Conservation (phyloP, 805 yeast species). For the Debaryomyces hansenii region DNA sequence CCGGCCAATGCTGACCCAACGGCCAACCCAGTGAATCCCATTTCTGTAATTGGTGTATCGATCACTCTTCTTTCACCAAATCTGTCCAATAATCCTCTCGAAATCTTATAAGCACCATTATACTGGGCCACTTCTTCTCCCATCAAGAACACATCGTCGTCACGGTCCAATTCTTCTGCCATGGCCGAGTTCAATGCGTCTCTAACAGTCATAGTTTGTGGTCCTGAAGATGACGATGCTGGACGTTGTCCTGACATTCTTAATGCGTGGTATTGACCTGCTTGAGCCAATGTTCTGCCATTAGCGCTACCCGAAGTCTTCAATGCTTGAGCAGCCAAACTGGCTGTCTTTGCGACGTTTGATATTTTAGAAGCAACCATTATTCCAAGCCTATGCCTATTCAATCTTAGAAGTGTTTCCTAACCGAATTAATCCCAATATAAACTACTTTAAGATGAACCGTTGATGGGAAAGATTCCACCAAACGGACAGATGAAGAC, state of each 20-base stretch:
- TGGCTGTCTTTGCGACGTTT: constrained; percentile 45
- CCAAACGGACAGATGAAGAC: constrained; percentile 31
- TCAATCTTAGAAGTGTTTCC: not conserved
- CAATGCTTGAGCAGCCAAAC: constrained; percentile 36
- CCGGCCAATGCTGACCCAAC: constrained; percentile 97
- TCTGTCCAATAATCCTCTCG: constrained; percentile 92
- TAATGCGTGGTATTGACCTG: constrained; percentile 36
- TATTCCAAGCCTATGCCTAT: constrained; percentile 1
- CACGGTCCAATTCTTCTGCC: constrained; percentile 97
- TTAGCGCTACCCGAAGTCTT: constrained; percentile 19
- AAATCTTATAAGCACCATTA: constrained; percentile 98
- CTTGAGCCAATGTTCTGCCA: constrained; percentile 20
- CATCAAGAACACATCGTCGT: constrained; percentile 89
- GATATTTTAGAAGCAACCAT: constrained; percentile 29
- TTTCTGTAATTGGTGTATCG: constrained; percentile 98
- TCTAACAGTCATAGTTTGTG: constrained; percentile 81
- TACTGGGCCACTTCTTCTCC: constrained; percentile 99
- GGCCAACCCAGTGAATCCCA: constrained; percentile 96
- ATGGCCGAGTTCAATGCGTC: constrained; percentile 94
- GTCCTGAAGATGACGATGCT: constrained; percentile 51
- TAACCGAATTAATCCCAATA: no score
- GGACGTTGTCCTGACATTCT: constrained; percentile 35
- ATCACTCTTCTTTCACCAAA: constrained; percentile 92
- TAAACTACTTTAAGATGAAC: no score
- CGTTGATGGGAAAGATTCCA: no score